Percentiles rank a stretch among this genome's conserved stretches.
phyloP scores from a whole-genome alignment of 2,329 filamentous ascomycete genomes.

The Helminthosporium solani region DNA sequence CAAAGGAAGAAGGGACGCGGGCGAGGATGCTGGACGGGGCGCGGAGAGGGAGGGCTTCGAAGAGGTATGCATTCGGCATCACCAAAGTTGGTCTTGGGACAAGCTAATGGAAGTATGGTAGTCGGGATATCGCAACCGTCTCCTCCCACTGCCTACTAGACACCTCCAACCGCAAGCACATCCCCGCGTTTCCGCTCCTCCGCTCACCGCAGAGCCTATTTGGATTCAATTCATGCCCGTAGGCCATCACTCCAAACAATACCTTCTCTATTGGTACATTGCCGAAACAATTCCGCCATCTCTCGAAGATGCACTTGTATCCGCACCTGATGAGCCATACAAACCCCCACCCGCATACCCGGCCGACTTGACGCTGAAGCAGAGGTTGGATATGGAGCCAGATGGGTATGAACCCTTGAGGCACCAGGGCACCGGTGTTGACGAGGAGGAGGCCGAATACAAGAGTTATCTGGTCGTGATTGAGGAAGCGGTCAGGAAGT shows the following conservation, averaged over 20 bases:
- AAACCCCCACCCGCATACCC: constrained; percentile 43
- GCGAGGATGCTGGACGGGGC: constrained; percentile 45
- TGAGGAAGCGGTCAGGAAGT: constrained; percentile 44
- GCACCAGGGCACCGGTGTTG: constrained; percentile 51
- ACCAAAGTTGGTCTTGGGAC: too few species aligned
- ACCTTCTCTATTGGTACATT: constrained; percentile 51
- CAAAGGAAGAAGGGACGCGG: constrained; percentile 51
- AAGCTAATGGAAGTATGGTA: too few species aligned
- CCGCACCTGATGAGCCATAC: constrained; percentile 32
- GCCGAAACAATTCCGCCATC: constrained; percentile 49
- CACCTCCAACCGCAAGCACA: constrained; percentile 48
- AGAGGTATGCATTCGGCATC: constrained; percentile 38
- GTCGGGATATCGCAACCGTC: constrained; percentile 52
- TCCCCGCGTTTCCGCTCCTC: constrained; percentile 22
- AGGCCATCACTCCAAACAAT: constrained; percentile 36
- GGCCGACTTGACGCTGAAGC: constrained; percentile 34
- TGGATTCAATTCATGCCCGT: constrained; percentile 50
- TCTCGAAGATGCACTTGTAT: constrained; percentile 29
- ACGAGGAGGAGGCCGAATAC: constrained; percentile 50
- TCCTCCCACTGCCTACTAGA: constrained; percentile 48
- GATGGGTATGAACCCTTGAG: constrained; percentile 47
- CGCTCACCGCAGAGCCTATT: constrained; percentile 46
- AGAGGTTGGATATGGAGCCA: constrained; percentile 43
- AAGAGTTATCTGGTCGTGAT: constrained; percentile 45
- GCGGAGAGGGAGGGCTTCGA: constrained; percentile 54